A percentile compares a stretch with the other conserved stretches of the same genome.
phyloP scores from a whole-genome alignment of 441 rosid species.

The Corymbia citriodora region DNA sequence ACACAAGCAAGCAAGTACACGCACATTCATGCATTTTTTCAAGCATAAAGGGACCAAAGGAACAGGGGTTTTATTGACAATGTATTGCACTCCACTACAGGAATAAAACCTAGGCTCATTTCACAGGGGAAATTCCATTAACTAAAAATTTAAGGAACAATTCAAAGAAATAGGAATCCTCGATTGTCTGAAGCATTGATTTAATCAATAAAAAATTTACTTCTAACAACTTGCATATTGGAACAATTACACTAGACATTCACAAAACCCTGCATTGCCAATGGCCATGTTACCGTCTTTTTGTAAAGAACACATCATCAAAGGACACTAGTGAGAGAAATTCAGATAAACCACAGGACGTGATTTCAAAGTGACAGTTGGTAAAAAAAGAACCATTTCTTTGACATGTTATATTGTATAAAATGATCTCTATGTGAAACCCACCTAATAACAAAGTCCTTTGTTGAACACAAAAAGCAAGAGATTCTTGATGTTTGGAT shows the following conservation, averaged over 20 bases:
- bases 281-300: neutral
- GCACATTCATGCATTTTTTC: neutral
- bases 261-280: neutral
- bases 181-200: neutral
- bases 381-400: neutral
- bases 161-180: neutral
- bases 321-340: neutral
- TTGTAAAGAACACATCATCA: neutral
- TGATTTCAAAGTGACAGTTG: neutral
- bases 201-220: neutral
- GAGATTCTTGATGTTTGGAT: neutral
- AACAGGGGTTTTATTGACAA: neutral
- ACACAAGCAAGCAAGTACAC: neutral
- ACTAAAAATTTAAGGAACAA: neutral
- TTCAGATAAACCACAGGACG: neutral
- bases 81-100: neutral
- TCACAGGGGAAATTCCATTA: neutral
- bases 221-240: neutral
- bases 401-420: neutral
- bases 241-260: neutral
- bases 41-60: neutral
- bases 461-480: neutral
- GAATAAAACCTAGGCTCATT: neutral
- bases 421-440: neutral
- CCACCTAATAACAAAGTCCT: neutral